Evolutionary conservation across 1,284 basidiomycete species (phyloP).

Genomic region (Sporisorium iseilematis-ciliati): DNA sequence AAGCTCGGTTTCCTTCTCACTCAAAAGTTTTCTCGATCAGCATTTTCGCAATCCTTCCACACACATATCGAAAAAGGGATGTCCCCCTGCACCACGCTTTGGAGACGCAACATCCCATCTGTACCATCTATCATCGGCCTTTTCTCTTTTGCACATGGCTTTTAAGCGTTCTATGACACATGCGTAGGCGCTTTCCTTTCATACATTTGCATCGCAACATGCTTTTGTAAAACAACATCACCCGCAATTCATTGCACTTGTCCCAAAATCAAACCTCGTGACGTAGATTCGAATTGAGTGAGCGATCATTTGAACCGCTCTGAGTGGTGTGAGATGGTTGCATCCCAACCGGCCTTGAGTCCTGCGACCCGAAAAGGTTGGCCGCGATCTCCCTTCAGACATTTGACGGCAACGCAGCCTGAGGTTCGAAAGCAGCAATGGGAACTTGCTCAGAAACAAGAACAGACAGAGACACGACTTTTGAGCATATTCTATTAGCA

Average conservation of each 20-base stretch:
- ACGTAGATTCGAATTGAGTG: background rate
- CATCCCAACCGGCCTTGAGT: no score
- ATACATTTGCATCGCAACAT: constrained; percentile 10
- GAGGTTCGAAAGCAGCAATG: no score
- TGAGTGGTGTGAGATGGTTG: no score
- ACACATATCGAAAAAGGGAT: constrained; percentile 18
- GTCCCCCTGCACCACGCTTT: background rate
- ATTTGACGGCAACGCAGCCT: no score
- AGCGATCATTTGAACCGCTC: no score
- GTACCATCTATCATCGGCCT: constrained; percentile 29
- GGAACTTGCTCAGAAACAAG: no score
- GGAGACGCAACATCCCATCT: constrained; percentile 16
- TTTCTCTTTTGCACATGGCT: constrained; percentile 7
- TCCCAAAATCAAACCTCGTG: constrained; percentile 1
- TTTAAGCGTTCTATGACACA: constrained; percentile 1
- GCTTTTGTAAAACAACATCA: constrained; percentile 7
- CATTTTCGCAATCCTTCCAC: constrained; percentile 10
- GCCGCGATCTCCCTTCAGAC: no score
- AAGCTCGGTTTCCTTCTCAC: background rate
- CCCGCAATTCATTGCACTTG: constrained; percentile 19
- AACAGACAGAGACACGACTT: no score
- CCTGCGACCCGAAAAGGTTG: no score
- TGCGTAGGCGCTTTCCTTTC: constrained; percentile 3
- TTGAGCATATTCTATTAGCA: no score
- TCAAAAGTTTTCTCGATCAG: constrained; percentile 15